phyloP scores from a whole-genome alignment of 2,329 filamentous ascomycete genomes.

The Claviceps spartinae region DNA sequence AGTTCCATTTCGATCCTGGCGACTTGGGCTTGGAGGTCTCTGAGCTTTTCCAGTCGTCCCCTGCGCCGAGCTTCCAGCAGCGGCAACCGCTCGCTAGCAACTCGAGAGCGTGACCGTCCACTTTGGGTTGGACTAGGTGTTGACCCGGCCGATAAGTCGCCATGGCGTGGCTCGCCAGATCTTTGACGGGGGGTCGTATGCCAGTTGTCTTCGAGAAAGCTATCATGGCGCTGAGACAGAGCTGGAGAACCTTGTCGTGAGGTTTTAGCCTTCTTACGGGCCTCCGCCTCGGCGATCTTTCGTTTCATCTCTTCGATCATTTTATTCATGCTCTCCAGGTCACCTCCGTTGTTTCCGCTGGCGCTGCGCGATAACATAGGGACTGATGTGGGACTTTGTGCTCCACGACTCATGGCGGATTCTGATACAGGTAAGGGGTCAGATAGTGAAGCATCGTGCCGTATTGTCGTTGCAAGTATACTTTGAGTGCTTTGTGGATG shows the following conservation, averaged over 20 bases:
- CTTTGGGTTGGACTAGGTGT: constrained; percentile 1
- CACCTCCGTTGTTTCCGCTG: constrained; percentile 21
- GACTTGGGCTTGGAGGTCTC: constrained; percentile 32
- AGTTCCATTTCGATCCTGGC: constrained; percentile 35
- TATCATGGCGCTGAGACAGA: constrained; percentile 12
- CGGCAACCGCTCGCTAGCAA: constrained; percentile 23
- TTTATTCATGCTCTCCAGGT: constrained; percentile 38
- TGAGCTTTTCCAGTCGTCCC: constrained; percentile 31
- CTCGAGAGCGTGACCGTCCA: constrained; percentile 17
- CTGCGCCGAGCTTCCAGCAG: constrained; percentile 22
- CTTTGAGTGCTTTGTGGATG: constrained; percentile 25
- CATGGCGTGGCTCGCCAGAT: not conserved
- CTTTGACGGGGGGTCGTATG: constrained; percentile 6
- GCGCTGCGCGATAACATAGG: constrained; percentile 24
- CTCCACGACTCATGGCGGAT: constrained; percentile 23
- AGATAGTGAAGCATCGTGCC: constrained; percentile 25
- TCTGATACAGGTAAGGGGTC: constrained; percentile 32
- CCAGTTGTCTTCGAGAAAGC: constrained; percentile 14
- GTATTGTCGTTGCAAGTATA: constrained; percentile 17
- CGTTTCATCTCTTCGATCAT: constrained; percentile 48
- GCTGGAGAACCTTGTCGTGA: constrained; percentile 19
- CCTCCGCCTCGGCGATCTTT: constrained; percentile 45
- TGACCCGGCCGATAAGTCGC: not conserved
- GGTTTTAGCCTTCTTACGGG: constrained; percentile 33
- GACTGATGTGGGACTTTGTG: constrained; percentile 25